Conservation (phyloP, 2,329 filamentous ascomycete genomes). For the Albophoma yamanashiensis region DNA sequence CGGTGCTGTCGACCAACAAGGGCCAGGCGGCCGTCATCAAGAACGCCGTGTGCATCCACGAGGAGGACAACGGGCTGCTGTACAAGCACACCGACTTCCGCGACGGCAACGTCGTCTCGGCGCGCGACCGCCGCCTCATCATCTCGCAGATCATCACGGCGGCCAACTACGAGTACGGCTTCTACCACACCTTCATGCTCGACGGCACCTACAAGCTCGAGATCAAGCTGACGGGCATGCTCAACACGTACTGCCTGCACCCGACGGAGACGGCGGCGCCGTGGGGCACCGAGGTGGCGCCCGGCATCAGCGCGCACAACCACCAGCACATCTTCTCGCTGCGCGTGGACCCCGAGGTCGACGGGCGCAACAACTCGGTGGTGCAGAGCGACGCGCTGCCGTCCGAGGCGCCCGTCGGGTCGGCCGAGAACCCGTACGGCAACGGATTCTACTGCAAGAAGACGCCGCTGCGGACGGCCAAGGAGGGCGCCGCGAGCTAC, state of each 20-base stretch:
- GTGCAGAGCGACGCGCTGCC: slow-evolving; percentile 59
- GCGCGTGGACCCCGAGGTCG: slow-evolving; percentile 54
- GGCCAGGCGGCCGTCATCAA: slow-evolving; percentile 60
- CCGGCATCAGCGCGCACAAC: slow-evolving; percentile 53
- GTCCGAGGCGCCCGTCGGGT: slow-evolving; percentile 53
- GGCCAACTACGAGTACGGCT: slow-evolving; percentile 52
- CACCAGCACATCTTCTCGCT: slow-evolving; percentile 63
- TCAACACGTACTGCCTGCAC: slow-evolving; percentile 31
- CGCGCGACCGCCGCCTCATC: slow-evolving; percentile 47
- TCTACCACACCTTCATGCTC: slow-evolving; percentile 26
- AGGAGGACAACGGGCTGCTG: slow-evolving; percentile 41
- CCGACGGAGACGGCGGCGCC: slow-evolving; percentile 20
- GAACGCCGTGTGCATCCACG: slow-evolving; percentile 26
- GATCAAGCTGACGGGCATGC: slow-evolving; percentile 43
- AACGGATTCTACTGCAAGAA: slow-evolving; percentile 52
- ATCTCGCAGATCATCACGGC: slow-evolving; percentile 56
- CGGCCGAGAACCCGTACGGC: slow-evolving; percentile 59
- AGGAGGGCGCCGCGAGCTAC: slow-evolving; percentile 12
- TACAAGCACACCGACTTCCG: slow-evolving; percentile 58
- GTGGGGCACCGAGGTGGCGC: slow-evolving; percentile 54
- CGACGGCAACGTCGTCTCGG: slow-evolving; percentile 46
- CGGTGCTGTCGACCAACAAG: slow-evolving; percentile 21
- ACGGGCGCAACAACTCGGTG: slow-evolving; percentile 51
- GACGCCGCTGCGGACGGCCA: slow-evolving; percentile 13
- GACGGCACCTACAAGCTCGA: slow-evolving; percentile 56